Evolutionary conservation across 306 rosid genomes (phyloP).

Genomic region (Astragalus glycyphyllos): DNA sequence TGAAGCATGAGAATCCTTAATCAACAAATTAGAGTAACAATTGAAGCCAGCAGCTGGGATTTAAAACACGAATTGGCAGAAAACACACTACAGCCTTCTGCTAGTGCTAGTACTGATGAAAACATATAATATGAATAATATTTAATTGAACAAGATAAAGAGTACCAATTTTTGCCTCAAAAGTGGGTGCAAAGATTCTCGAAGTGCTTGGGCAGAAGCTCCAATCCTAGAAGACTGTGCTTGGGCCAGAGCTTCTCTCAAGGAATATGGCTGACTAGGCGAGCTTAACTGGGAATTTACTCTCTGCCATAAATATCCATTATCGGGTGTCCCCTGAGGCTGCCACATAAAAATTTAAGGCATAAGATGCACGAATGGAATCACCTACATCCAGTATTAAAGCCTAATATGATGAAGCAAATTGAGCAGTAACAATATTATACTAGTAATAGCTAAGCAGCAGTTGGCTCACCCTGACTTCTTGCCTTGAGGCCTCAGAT

Average conservation of each 20-base stretch:
- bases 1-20: not conserved
- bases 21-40: conserved; percentile 15
- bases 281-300: conserved; percentile 96
- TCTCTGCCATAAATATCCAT: conserved; percentile 92
- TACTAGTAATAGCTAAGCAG: conserved; percentile 30
- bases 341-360: conserved; percentile 54
- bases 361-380: conserved; percentile 29
- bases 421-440: conserved; percentile 21
- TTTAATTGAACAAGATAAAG: conserved; percentile 20
- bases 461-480: conserved; percentile 82
- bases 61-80: not conserved
- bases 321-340: conserved; percentile 99
- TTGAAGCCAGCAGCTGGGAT: conserved; percentile 7
- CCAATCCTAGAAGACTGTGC: conserved; percentile 99
- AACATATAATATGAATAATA: conserved; percentile 7
- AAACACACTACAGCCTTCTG: not conserved
- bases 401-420: conserved; percentile 27
- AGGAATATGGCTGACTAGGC: conserved; percentile 97
- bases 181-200: conserved; percentile 96
- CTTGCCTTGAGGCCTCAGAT: conserved; percentile 97
- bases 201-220: conserved; percentile 96
- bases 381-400: conserved; percentile 14
- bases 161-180: conserved; percentile 96
- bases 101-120: not conserved
- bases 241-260: conserved; percentile 98